Evolutionary conservation across 768 basidiomycete genomes (phyloP).

Genomic region (Xerocomus potaroensis): DNA sequence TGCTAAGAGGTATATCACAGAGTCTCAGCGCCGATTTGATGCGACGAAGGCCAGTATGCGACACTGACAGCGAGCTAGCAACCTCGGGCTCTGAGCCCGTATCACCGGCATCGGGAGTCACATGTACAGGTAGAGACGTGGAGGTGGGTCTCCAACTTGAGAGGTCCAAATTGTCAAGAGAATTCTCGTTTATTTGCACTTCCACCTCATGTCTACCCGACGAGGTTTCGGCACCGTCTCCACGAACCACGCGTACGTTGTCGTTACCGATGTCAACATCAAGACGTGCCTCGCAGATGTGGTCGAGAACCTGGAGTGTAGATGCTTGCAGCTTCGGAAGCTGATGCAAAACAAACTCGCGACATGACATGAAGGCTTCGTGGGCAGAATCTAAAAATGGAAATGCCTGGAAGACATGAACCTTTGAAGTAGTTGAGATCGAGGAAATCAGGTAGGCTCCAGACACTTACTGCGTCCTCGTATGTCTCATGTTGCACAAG

Average conservation of each 20-base stretch:
- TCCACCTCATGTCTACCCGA: conserved; percentile 39
- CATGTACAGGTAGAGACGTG: not conserved
- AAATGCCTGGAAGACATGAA: conserved; percentile 90
- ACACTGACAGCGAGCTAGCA: conserved; percentile 3
- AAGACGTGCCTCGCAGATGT: conserved; percentile 53
- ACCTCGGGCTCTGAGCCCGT: conserved; percentile 4
- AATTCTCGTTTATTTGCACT: conserved; percentile 30
- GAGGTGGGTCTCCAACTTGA: conserved; percentile 48
- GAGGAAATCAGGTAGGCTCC: not conserved
- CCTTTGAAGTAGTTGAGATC: conserved; percentile 36
- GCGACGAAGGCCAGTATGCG: conserved; percentile 22
- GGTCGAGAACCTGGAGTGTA: conserved; percentile 49
- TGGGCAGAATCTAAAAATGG: conserved; percentile 67
- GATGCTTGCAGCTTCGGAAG: conserved; percentile 52
- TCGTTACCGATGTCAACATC: conserved; percentile 70
- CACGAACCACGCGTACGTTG: conserved; percentile 61
- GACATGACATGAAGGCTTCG: conserved; percentile 68
- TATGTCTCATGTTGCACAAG: conserved; percentile 84
- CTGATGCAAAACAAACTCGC: conserved; percentile 58
- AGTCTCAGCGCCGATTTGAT: conserved; percentile 32
- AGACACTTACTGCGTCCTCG: conserved; percentile 74
- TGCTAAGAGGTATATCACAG: conserved; percentile 19
- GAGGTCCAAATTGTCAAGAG: conserved; percentile 35
- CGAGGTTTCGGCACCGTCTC: conserved; percentile 62
- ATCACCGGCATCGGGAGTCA: conserved; percentile 1